phyloP scores from a whole-genome alignment of 2,329 filamentous ascomycete species.

The Diaporthe aspalathi region DNA sequence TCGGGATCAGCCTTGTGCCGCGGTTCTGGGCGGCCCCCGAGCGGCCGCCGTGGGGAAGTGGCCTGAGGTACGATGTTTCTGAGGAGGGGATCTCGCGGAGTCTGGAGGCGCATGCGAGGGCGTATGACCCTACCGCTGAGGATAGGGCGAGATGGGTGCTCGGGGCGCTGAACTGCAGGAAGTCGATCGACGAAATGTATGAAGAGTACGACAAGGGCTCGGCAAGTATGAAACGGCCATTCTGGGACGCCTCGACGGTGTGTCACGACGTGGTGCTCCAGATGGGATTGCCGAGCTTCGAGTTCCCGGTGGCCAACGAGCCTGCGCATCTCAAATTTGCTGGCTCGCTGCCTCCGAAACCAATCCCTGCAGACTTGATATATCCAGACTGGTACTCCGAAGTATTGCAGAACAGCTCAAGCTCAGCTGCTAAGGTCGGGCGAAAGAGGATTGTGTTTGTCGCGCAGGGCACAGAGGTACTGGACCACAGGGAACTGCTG shows the following conservation, averaged over 20 bases:
- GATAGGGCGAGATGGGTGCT: conserved; percentile 27
- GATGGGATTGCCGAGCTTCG: conserved; percentile 32
- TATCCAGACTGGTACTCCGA: conserved; percentile 60
- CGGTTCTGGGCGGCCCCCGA: conserved; percentile 24
- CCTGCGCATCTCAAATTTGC: conserved; percentile 32
- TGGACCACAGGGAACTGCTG: conserved; percentile 55
- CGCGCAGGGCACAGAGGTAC: conserved; percentile 59
- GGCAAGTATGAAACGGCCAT: neutral
- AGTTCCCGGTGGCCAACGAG: conserved; percentile 27
- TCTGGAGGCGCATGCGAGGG: neutral
- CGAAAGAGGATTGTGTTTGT: conserved; percentile 57
- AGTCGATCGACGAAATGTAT: conserved; percentile 22
- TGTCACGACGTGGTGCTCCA: conserved; percentile 34
- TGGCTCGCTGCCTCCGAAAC: conserved; percentile 48
- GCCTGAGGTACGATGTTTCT: conserved; percentile 27
- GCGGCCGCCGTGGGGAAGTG: conserved; percentile 30
- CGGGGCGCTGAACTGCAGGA: conserved; percentile 27
- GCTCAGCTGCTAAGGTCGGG: conserved; percentile 10
- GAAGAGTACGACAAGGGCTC: neutral
- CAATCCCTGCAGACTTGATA: conserved; percentile 44
- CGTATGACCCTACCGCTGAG: conserved; percentile 27
- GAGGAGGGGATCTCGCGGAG: conserved; percentile 3
- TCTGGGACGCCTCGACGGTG: conserved; percentile 31
- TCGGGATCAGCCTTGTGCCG: conserved; percentile 22
- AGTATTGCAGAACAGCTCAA: conserved; percentile 48